phyloP scores from a whole-genome alignment of 805 yeast species.

The Candida pseudoglaebosa region DNA sequence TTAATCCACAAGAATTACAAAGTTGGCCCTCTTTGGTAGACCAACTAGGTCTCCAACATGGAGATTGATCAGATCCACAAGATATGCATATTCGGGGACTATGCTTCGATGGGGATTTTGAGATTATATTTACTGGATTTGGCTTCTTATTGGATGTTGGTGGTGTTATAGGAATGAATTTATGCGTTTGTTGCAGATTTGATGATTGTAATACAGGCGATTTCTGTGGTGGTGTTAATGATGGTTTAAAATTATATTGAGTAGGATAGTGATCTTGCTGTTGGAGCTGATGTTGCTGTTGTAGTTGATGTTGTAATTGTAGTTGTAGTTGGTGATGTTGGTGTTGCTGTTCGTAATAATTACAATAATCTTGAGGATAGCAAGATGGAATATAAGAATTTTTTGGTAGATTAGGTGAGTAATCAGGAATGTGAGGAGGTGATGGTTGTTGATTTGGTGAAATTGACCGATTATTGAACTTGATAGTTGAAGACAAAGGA shows the following conservation, averaged over 20 bases:
- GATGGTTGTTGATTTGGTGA: neutral
- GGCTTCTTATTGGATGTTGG: conserved; percentile 28
- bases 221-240: conserved; percentile 8
- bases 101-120: conserved; percentile 31
- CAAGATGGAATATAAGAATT: neutral
- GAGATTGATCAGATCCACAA: conserved; percentile 86
- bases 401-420: neutral
- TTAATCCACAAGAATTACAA: conserved; percentile 92
- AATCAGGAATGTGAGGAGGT: neutral
- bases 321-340: conserved; percentile 6
- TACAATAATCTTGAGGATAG: neutral
- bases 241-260: conserved; percentile 7
- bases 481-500: too few species aligned
- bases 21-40: conserved; percentile 85
- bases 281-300: conserved; percentile 4
- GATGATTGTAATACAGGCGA: conserved; percentile 7
- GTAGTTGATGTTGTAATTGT: conserved; percentile 4
- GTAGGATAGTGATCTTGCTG: conserved; percentile 9
- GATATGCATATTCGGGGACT: conserved; percentile 70
- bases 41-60: conserved; percentile 99
- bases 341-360: neutral
- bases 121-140: conserved; percentile 21
- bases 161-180: conserved; percentile 41
- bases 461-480: too few species aligned
- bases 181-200: conserved; percentile 10